Conservation (phyloP, 2,329 filamentous ascomycete species). For the Parastagonospora nodorum region DNA sequence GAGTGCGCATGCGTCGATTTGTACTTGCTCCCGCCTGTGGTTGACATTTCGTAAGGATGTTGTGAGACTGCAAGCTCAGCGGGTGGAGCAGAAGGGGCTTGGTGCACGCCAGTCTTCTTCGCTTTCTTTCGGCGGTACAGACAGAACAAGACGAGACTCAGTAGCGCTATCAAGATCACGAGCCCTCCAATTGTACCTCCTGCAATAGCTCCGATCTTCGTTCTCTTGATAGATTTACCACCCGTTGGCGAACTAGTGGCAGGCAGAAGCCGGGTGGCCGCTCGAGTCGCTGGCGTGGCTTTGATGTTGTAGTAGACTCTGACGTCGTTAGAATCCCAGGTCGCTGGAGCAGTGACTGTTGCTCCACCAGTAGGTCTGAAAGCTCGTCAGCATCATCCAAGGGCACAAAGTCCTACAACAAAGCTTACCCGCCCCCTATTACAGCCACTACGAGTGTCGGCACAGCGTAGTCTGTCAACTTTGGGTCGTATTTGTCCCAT, state of each 20-base stretch:
- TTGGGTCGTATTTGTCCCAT: constrained; percentile 59
- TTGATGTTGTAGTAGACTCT: constrained; percentile 59
- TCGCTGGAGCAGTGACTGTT: constrained; percentile 56
- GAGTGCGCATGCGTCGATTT: constrained; percentile 31
- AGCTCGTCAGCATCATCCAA: constrained; percentile 22
- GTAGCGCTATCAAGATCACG: constrained; percentile 35
- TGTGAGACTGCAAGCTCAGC: constrained; percentile 38
- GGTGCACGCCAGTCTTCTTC: constrained; percentile 19
- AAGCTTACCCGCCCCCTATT: constrained; percentile 49
- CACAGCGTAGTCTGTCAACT: constrained; percentile 60
- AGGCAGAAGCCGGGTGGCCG: constrained; percentile 55
- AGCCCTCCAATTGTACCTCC: constrained; percentile 49
- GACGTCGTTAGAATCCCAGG: constrained; percentile 60
- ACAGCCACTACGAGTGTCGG: constrained; percentile 57
- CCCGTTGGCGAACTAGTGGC: constrained; percentile 22
- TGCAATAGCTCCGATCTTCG: constrained; percentile 45
- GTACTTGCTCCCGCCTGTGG: constrained; percentile 31
- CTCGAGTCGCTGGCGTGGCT: constrained; percentile 53
- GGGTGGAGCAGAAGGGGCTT: constrained; percentile 24
- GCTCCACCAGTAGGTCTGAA: constrained; percentile 57
- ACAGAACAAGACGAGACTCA: constrained; percentile 43
- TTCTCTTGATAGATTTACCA: constrained; percentile 17
- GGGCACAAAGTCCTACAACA: neutral
- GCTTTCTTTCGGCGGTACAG: constrained; percentile 44
- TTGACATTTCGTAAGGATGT: constrained; percentile 36